Base-by-base conservation (phyloP, 805 yeast species). In the Pichia kluyveri region DNA sequence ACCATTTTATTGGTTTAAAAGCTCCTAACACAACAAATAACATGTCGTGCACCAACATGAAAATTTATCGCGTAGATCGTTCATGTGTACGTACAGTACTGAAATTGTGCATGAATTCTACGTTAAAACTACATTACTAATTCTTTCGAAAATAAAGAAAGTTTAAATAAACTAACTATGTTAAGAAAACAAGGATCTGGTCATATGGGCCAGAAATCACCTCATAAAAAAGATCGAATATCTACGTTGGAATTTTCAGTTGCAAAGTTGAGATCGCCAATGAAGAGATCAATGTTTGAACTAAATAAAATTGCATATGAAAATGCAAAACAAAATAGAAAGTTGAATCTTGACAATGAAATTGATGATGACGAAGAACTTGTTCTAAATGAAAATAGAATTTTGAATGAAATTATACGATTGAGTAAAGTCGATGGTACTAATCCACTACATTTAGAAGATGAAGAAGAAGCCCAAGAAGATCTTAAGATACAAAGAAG, bases 261-360 rank as follows among this genome's bases (percentile, higher is more conserved):
- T 71, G 47, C 71, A 69, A 44, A 80, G 77, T 3, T 76, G 11
- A 65, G 66, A 18, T 71, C 77, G 12, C 81, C 80, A 4, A 19
- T 44, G 36, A 66, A 62, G 36, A 53, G 80, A 54, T 50, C 69
- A 1, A 54, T 62, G 49, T 57, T 57, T 1, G 74, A 67, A 8
- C 52, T 69, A 39, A 76, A 79, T 48, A 58, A 61, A 40, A 68
- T 76, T 2, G 85, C 85, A 1, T 58, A 75, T 27, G 71, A 71
- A 53, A 60, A 74, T 49, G 80, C 85, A 0, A 60, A 68, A 51
- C 60, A 41, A 5, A 34, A 53, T 14, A 39, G 30, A 15, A 15
- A 14, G 19, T 30, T 49, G 5, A 41, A 42, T 8, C 45, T 42
- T 4, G 69, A 59, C 8, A 67, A 62, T 14, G 71, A 62, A 8